phyloP scores from a whole-genome alignment of 495 filamentous ascomycete species.

The Staphylotrichum longicolle region DNA sequence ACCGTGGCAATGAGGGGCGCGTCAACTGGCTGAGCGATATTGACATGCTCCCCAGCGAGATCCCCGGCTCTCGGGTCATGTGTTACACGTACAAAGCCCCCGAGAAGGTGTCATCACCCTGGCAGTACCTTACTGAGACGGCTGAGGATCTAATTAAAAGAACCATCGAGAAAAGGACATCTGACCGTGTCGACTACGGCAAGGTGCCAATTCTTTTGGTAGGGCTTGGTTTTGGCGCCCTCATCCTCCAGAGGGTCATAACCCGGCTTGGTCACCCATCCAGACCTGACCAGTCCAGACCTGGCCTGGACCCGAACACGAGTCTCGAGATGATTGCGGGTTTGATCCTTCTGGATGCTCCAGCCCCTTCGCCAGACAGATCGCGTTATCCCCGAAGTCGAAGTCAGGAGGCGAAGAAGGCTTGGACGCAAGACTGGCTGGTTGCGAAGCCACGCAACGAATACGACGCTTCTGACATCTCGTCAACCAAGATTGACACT shows the following conservation, averaged over 20 bases:
- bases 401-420: conserved; percentile 20
- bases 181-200: conserved; percentile 16
- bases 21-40: conserved; percentile 24
- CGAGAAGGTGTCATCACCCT: conserved; percentile 16
- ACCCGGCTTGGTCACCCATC: neutral
- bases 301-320: neutral
- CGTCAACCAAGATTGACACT: conserved; percentile 19
- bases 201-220: conserved; percentile 17
- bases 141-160: conserved; percentile 15
- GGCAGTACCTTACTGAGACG: conserved; percentile 16
- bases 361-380: conserved; percentile 9
- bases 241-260: conserved; percentile 17
- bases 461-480: neutral
- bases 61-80: conserved; percentile 20
- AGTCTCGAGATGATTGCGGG: conserved; percentile 13
- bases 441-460: conserved; percentile 2
- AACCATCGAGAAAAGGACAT: conserved; percentile 12
- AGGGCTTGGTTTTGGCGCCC: conserved; percentile 20
- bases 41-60: conserved; percentile 20
- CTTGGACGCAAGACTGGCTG: conserved; percentile 24
- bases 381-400: conserved; percentile 17
- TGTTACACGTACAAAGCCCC: conserved; percentile 22
- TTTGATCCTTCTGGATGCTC: conserved; percentile 19
- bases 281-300: neutral
- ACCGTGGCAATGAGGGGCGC: conserved; percentile 15